Percentiles rank a stretch among this genome's conserved stretches.
Evolutionary conservation across 1,139 yeast species (phyloP).

Genomic region (Taiozyma onychis): DNA sequence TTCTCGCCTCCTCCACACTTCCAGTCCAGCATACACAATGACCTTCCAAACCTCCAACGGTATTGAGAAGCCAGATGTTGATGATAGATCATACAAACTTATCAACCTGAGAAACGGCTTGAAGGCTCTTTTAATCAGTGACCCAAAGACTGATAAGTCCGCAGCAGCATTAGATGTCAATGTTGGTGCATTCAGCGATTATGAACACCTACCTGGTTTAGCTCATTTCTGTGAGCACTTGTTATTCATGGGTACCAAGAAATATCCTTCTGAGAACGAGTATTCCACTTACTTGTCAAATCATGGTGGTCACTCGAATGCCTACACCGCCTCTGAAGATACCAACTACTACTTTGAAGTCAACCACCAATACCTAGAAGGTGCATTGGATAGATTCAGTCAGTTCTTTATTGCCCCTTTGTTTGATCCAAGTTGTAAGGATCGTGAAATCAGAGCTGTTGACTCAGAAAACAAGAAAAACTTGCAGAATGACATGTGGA

Average conservation of each 20-base stretch:
- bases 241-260: constrained; percentile 93
- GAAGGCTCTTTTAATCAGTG: constrained; percentile 73
- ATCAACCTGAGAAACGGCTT: constrained; percentile 63
- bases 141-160: constrained; percentile 80
- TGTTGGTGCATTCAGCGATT: constrained; percentile 86
- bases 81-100: constrained; percentile 69
- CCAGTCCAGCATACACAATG: constrained; percentile 6
- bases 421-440: constrained; percentile 76
- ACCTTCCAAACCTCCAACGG: constrained; percentile 21
- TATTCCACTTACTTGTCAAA: constrained; percentile 72
- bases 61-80: constrained; percentile 57
- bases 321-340: constrained; percentile 84
- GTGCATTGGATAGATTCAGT: constrained; percentile 87
- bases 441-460: constrained; percentile 89
- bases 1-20: background rate
- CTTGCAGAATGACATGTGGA: constrained; percentile 84
- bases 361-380: constrained; percentile 67
- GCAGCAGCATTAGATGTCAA: constrained; percentile 92
- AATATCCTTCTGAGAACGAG: constrained; percentile 89
- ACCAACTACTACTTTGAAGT: constrained; percentile 91
- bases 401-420: constrained; percentile 88
- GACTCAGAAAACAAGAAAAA: constrained; percentile 95
- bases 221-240: constrained; percentile 98
- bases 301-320: constrained; percentile 66
- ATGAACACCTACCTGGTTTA: constrained; percentile 67